Evolutionary conservation across 2,329 filamentous ascomycete genomes (phyloP).

Genomic region (Venturia aucupariae): DNA sequence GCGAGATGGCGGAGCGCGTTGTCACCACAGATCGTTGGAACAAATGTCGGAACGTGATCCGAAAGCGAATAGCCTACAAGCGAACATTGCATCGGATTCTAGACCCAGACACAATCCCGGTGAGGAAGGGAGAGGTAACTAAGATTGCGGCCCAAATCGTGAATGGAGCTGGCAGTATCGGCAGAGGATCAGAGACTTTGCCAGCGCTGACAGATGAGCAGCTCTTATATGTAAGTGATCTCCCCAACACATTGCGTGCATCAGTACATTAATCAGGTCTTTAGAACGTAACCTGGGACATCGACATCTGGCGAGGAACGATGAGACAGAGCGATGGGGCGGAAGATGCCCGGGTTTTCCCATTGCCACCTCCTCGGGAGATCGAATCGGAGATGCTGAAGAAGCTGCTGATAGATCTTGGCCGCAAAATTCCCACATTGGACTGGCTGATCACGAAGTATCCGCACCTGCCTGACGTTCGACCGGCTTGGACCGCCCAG

Average conservation of each 20-base stretch:
- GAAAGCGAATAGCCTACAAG: slow-evolving; percentile 2
- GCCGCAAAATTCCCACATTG: neutral
- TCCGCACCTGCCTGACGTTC: neutral
- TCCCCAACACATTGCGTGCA: neutral
- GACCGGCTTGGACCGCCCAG: neutral
- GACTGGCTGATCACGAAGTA: neutral
- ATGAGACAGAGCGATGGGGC: neutral
- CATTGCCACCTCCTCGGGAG: neutral
- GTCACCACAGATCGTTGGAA: neutral
- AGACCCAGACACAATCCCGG: neutral
- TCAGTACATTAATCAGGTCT: neutral
- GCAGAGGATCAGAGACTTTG: neutral
- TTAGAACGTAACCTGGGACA: neutral
- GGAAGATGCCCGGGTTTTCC: neutral
- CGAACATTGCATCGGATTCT: neutral
- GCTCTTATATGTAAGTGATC: neutral
- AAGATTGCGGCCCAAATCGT: neutral
- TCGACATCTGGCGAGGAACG: slow-evolving; percentile 2
- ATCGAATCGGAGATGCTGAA: neutral
- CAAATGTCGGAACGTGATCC: neutral
- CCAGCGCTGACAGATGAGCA: neutral
- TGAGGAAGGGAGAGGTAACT: neutral
- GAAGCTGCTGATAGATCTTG: neutral
- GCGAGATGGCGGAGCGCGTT: neutral
- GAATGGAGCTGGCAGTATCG: neutral